Conservation (phyloP, 176 grass and related monocot species). For the Musa itinerans region DNA sequence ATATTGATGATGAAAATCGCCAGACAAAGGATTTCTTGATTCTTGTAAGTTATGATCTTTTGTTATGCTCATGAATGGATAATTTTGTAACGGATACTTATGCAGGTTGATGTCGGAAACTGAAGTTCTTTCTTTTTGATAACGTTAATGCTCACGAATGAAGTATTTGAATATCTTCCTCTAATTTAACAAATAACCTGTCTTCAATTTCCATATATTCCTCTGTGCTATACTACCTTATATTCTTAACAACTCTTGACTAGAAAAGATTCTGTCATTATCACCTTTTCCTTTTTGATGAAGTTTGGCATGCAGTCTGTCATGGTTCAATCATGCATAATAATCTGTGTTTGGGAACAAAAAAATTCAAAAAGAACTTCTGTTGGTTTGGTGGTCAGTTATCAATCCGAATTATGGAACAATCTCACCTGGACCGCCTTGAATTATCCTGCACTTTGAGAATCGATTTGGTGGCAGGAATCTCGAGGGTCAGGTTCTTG, state of each 20-base stretch:
- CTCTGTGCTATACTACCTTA: background rate
- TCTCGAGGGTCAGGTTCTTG: too few species aligned
- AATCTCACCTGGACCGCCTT: too few species aligned
- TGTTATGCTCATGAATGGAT: background rate
- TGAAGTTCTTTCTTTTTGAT: background rate
- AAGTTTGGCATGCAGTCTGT: background rate
- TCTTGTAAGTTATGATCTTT: conserved; percentile 50
- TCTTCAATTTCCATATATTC: background rate
- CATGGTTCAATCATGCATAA: background rate
- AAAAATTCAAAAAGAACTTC: background rate
- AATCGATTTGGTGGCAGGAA: too few species aligned
- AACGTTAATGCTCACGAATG: background rate
- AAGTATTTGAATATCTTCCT: background rate
- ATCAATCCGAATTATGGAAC: too few species aligned
- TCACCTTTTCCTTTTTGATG: background rate
- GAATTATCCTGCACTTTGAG: too few species aligned
- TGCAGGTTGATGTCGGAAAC: background rate
- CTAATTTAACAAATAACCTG: background rate
- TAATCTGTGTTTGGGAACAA: background rate
- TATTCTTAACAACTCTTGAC: background rate
- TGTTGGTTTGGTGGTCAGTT: too few species aligned
- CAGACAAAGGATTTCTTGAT: conserved; percentile 82
- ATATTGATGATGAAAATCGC: conserved; percentile 79
- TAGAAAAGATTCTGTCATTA: background rate
- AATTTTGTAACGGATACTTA: too few species aligned